Evolutionary conservation across 2,329 filamentous ascomycete species (phyloP).

Genomic region (Juglanconis juglandina): DNA sequence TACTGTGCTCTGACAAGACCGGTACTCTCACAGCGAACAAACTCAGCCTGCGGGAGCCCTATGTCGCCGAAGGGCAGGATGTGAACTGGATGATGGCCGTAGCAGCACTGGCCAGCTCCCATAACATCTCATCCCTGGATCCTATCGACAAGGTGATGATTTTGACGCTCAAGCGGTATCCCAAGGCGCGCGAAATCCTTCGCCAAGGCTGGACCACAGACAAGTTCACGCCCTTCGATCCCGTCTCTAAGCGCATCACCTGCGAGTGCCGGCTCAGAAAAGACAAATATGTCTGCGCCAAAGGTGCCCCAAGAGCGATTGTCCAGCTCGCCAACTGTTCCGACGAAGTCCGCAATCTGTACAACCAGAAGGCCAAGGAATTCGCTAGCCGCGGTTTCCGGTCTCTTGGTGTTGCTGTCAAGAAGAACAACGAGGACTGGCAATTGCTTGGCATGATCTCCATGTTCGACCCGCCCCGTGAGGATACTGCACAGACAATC

Average conservation of each 20-base stretch:
- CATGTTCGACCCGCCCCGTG: constrained; percentile 77
- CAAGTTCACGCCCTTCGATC: constrained; percentile 76
- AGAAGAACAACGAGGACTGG: constrained; percentile 41
- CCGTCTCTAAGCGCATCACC: constrained; percentile 76
- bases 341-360: constrained; percentile 61
- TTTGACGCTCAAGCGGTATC: constrained; percentile 71
- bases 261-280: constrained; percentile 65
- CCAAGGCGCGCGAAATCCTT: constrained; percentile 73
- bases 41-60: constrained; percentile 73
- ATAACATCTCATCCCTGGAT: constrained; percentile 75
- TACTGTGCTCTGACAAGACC: constrained; percentile 80
- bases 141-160: constrained; percentile 79
- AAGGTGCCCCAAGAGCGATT: constrained; percentile 75
- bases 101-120: constrained; percentile 71
- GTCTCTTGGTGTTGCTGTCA: constrained; percentile 71
- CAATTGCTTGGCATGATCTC: constrained; percentile 72
- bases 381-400: constrained; percentile 78
- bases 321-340: constrained; percentile 66
- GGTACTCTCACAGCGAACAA: constrained; percentile 74
- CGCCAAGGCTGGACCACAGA: constrained; percentile 72
- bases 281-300: constrained; percentile 69
- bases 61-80: constrained; percentile 71
- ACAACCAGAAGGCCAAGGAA: constrained; percentile 70
- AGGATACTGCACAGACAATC: constrained; percentile 75
- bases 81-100: constrained; percentile 85